Evolutionary conservation across 2,329 filamentous ascomycete species (phyloP).

Genomic region (Stachybotrys chlorohalonatus): DNA sequence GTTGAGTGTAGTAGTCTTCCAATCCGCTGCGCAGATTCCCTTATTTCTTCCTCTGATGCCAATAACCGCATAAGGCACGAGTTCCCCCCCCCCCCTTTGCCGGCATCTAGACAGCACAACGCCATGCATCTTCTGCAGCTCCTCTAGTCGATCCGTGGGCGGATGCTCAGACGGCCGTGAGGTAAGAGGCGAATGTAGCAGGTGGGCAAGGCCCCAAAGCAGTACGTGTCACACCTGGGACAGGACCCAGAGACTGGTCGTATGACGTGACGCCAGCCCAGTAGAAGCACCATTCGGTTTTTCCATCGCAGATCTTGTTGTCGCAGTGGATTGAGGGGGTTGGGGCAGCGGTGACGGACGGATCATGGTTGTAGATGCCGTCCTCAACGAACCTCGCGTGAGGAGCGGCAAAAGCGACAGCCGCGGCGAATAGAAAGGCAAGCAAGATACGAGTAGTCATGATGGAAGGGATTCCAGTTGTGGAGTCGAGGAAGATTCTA

Average conservation of each 20-base stretch:
- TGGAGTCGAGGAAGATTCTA: not conserved
- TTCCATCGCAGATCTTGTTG: slow-evolving; percentile 23
- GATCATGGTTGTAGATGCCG: not conserved
- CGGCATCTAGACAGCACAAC: too few relatives aligned
- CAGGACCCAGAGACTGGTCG: slow-evolving; percentile 19
- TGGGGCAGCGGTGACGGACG: slow-evolving; percentile 4
- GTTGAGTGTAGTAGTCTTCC: too few relatives aligned
- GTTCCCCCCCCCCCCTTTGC: too few relatives aligned
- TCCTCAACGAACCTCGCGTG: not conserved
- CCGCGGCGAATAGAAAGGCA: not conserved
- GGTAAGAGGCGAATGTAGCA: not conserved
- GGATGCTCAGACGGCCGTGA: not conserved
- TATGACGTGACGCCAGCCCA: slow-evolving; percentile 28
- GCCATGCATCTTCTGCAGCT: too few relatives aligned
- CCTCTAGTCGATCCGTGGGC: too few relatives aligned
- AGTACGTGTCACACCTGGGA: slow-evolving; percentile 26
- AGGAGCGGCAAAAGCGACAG: not conserved
- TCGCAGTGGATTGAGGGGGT: slow-evolving; percentile 18
- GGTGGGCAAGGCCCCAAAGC: slow-evolving; percentile 19
- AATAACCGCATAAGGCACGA: too few relatives aligned
- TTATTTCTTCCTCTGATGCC: too few relatives aligned
- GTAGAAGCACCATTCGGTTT: slow-evolving; percentile 27
- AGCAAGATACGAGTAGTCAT: not conserved
- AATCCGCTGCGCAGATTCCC: too few relatives aligned
- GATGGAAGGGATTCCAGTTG: not conserved